Evolutionary conservation across 371 early-diverging fungal genomes (phyloP), one percentile per base, ranked within the genome.

Genomic region (Mortierella sp.): DNA sequence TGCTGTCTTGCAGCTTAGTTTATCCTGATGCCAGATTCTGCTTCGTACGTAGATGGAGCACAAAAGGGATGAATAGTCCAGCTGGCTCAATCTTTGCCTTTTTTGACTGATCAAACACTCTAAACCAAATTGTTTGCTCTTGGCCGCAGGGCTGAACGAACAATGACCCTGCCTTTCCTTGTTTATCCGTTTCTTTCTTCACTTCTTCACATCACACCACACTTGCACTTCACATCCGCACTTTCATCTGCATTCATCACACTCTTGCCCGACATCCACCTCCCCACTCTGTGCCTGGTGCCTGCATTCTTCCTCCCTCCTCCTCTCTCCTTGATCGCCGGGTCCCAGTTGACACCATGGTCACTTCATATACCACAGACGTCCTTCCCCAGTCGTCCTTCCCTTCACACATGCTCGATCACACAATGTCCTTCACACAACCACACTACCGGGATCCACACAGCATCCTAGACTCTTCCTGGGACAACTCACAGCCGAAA

Each of bases 121-220:
- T 34, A 34, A 34, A 34, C 34, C 34, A 34, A 34, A 34, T 7
- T 4, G 47, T 5, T 3, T 9, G 44, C 16, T 40, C 40, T 40
- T 40, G 10, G 27, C n/a, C 31, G 10, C 44, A 57, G 24, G 24
- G 12, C 10, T 39, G 45, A 31, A 22, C 46, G 47, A 40, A 27
- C 29, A 29, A 61, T 67, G 56, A 60, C 68, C 68, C 46, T 22
- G 40, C 21, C 39, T 24, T 49, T 17, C 2, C 19, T 14, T 34
- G 39, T 29, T 29, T 37, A 14, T 44, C 19, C 47, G 21, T 59
- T 24, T 49, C 25, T 43, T n/a, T 40, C 37, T 39, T 27, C 57
- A 29, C 51, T 31, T 19, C n/a, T 39, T 41, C 39, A 27, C 40
- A 17, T 27, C 31, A 31, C 43, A n/a, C n/a, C n/a, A n/a, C n/a